These are phyloP conservation scores for Phytophthora palmivora DNA, from an alignment of 352 stramenopile species.

Conservation along the genomic window DNA sequence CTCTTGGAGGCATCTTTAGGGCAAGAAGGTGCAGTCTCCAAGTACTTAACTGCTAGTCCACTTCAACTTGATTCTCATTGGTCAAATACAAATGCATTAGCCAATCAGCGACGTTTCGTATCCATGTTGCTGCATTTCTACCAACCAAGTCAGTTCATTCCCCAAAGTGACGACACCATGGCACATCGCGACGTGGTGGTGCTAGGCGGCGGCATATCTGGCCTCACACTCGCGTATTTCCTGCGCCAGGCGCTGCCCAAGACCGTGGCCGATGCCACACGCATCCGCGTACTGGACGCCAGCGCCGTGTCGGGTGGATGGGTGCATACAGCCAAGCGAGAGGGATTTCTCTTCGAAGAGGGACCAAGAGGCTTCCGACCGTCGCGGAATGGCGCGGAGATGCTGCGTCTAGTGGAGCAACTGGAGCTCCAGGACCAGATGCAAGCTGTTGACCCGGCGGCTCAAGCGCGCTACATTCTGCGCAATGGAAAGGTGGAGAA, in stretches of 20 bases:
- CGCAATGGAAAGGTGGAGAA: conserved; percentile 81
- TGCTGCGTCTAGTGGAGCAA: conserved; percentile 85
- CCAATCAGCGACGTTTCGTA: conserved; percentile 14
- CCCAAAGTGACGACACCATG: conserved; percentile 12
- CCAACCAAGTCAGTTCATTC: conserved; percentile 2
- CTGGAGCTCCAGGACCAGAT: conserved; percentile 72
- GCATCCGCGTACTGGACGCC: conserved; percentile 80
- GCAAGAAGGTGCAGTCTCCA: conserved; percentile 34
- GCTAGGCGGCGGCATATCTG: conserved; percentile 84
- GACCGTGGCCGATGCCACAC: conserved; percentile 31
- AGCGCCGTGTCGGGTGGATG: conserved; percentile 61
- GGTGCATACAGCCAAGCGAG: conserved; percentile 64
- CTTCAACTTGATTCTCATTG: conserved; percentile 25
- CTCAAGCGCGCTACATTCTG: conserved; percentile 80
- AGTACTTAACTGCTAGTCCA: conserved; percentile 9
- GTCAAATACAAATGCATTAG: conserved; percentile 9
- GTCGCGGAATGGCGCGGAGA: conserved; percentile 85
- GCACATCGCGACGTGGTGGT: conserved; percentile 66
- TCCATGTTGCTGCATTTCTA: conserved; percentile 33
- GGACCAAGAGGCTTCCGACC: conserved; percentile 86
- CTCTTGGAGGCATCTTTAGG: conserved; percentile 35
- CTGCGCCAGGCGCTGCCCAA: conserved; percentile 63
- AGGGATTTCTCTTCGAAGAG: conserved; percentile 85
- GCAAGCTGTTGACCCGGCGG: conserved; percentile 62
- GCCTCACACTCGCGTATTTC: conserved; percentile 80